Percentiles rank a stretch among this genome's conserved stretches.
phyloP scores from a whole-genome alignment of 2,329 filamentous ascomycete genomes.

The Xylariaceae sp. region DNA sequence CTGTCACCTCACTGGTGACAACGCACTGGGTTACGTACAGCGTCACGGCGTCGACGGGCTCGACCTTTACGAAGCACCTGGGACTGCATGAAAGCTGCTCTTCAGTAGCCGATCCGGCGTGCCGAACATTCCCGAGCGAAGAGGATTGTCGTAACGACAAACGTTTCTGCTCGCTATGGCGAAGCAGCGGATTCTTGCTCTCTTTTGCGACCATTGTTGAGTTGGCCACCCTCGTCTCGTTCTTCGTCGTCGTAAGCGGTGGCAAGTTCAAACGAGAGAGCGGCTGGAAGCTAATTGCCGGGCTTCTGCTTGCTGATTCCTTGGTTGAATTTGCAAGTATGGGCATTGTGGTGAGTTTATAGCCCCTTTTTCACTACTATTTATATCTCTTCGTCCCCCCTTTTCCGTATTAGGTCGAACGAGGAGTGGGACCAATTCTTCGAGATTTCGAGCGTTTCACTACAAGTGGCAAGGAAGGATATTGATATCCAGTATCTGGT shows the following conservation, averaged over 20 bases:
- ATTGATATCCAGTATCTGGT: background rate
- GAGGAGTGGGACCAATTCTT: background rate
- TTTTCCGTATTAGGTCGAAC: background rate
- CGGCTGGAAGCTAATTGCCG: conserved; percentile 73
- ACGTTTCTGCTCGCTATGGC: conserved; percentile 89
- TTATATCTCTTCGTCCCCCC: background rate
- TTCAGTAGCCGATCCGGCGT: conserved; percentile 57
- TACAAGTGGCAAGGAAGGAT: background rate
- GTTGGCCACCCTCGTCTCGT: conserved; percentile 73
- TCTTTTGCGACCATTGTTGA: conserved; percentile 78
- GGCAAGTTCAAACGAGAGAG: conserved; percentile 73
- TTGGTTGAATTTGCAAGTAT: conserved; percentile 70
- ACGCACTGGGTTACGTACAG: conserved; percentile 67
- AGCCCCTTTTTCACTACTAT: background rate
- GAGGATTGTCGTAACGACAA: conserved; percentile 63
- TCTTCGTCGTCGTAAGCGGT: conserved; percentile 69
- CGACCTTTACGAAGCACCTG: conserved; percentile 53
- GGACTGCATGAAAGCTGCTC: conserved; percentile 81
- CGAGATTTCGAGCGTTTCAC: background rate
- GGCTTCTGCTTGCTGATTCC: conserved; percentile 60
- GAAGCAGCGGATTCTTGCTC: conserved; percentile 80
- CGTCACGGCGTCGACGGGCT: conserved; percentile 45
- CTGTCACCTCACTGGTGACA: conserved; percentile 61
- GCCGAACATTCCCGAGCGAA: conserved; percentile 61
- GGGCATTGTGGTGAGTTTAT: conserved; percentile 70